These are phyloP conservation scores for Theobroma grandiflorum DNA, from an alignment of 441 rosid genomes.

Conservation along the genomic window DNA sequence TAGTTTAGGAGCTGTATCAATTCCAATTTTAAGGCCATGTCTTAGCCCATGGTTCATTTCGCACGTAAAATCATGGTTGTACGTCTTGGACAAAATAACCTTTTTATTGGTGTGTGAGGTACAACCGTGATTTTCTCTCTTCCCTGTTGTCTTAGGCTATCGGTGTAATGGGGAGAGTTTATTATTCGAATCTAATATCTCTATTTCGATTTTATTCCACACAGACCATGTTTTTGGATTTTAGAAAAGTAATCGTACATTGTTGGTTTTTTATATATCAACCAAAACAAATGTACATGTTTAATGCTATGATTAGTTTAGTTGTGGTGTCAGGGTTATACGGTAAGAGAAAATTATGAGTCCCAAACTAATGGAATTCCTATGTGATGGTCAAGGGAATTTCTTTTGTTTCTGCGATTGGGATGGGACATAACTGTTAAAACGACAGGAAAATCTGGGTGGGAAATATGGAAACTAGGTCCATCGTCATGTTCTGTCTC, in stretches of 20 bases:
- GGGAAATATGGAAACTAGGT: not conserved
- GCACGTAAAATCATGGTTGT: slow-evolving; percentile 14
- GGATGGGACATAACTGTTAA: not conserved
- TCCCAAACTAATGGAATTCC: not conserved
- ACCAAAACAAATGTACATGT: too few relatives aligned
- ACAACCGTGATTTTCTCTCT: slow-evolving; percentile 8
- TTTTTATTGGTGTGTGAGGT: slow-evolving; percentile 20
- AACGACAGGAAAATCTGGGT: not conserved
- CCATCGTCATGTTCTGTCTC: not conserved
- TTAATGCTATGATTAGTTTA: not conserved
- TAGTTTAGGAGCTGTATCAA: not conserved
- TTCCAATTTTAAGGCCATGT: slow-evolving; percentile 10
- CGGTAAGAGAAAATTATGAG: not conserved
- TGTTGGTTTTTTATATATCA: too few relatives aligned
- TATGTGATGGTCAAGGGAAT: not conserved
- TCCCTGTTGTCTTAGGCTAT: not conserved
- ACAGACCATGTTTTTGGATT: not conserved
- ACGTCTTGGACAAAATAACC: slow-evolving; percentile 24
- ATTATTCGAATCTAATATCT: not conserved
- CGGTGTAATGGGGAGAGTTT: not conserved
- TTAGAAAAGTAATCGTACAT: not conserved
- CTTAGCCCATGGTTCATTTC: slow-evolving; percentile 21
- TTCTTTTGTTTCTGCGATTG: too few relatives aligned
- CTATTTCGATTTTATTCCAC: too few relatives aligned
- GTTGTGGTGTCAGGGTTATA: not conserved